phyloP scores from a whole-genome alignment of 805 yeast genomes.

The Komagataella pseudopastoris region DNA sequence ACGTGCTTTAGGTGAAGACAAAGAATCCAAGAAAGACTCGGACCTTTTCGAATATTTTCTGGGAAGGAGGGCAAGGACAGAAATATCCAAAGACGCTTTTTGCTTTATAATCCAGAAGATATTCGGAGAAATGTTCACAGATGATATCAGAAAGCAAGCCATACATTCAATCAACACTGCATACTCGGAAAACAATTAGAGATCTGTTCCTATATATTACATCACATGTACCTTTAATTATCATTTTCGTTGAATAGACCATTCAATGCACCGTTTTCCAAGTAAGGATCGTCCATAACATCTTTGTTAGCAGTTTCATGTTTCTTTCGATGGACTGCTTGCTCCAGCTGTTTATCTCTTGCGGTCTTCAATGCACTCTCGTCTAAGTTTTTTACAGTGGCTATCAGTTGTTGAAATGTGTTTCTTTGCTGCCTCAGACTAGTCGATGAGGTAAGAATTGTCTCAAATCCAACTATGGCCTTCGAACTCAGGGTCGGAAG shows the following conservation, averaged over 20 bases:
- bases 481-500: constrained; percentile 43
- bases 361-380: constrained; percentile 23
- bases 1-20: constrained; percentile 8
- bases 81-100: constrained; percentile 12
- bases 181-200: not conserved
- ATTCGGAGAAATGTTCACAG: constrained; percentile 11
- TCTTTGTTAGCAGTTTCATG: constrained; percentile 25
- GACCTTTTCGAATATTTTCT: constrained; percentile 11
- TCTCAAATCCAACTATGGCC: constrained; percentile 51
- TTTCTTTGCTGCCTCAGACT: constrained; percentile 69
- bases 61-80: constrained; percentile 16
- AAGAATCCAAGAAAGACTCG: constrained; percentile 8
- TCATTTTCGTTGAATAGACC: constrained; percentile 34
- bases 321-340: constrained; percentile 34
- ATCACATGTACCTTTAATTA: not conserved
- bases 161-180: not conserved
- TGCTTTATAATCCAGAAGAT: constrained; percentile 12
- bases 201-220: not conserved
- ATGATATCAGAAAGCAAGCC: not conserved
- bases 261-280: constrained; percentile 56
- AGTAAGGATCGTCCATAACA: constrained; percentile 58
- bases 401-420: constrained; percentile 64
- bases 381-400: constrained; percentile 38
- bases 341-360: constrained; percentile 42
- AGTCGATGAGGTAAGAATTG: constrained; percentile 46